Base-by-base conservation (phyloP, 1,284 basidiomycete genomes). In the Melampsora americana region DNA sequence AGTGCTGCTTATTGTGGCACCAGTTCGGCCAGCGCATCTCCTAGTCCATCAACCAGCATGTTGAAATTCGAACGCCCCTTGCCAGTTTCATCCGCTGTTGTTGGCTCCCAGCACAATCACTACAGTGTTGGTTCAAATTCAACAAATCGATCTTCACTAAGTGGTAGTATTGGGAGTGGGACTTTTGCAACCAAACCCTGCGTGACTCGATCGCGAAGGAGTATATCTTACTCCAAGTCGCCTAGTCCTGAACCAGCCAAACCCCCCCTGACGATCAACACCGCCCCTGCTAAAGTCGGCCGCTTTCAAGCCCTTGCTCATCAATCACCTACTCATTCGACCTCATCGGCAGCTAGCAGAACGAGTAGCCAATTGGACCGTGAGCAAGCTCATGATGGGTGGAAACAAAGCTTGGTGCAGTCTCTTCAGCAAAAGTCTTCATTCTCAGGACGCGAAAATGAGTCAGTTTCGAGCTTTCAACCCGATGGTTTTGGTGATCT, bases 191-290 rank as follows among this genome's bases (percentile, higher is more conserved):
- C 9, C 9, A 35, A 35, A 35, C 35, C 35, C 35, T 35, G 35
- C 35, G 35, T 35, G 5, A 35, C 35, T 35, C 28, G 16, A 26
- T n/a, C 60, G 5, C 53, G 53, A n/a, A 20, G 53, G 6, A 56
- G 53, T 56, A 26, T 56, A n/a, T 56, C 53, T n/a, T 56, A 56
- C 53, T 56, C 53, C 26, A 56, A 56, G 26, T 20, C 53, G 20
- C 26, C 20, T 4, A 56, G 53, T 26, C 26, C 53, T 56, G 53
- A 26, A n/a, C 26, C 5, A 56, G 53, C 20, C 20, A 56, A 56
- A 56, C 26, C 53, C 12, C 53, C 20, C 3, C 53, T 56, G 53
- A n/a, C 53, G 53, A 20, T 56, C 20, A 35, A 35, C 35, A 35
- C 35, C 3, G 35, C 35, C 35, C 3, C 48, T 14, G 12, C 53